Base-by-base conservation (phyloP, 768 basidiomycete species). In the Serendipita sp. region DNA sequence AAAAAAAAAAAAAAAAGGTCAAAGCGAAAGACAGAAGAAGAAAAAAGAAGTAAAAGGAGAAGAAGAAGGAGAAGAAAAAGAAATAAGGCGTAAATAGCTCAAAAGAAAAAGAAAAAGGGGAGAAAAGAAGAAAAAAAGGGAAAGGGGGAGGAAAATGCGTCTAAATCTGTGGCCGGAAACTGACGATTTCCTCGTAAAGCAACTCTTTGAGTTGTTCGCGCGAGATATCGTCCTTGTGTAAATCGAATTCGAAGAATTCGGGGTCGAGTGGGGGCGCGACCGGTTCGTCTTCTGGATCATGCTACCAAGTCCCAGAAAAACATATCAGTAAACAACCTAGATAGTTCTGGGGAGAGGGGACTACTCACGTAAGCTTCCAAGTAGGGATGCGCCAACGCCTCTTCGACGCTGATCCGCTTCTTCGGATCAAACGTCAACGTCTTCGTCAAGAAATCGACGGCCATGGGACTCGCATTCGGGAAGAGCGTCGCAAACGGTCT, bases 251-350 rank as follows among this genome's bases (percentile, higher is more conserved):
- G 74, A 99, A 99, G 79, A 98, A 99, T 69, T 88, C 86, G 3
- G 92, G 88, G 68, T 91, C 89, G 56, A 99, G 84, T n/a, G 95
- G 94, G 3, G 92, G 88, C 0, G 94, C 94, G 28, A 86, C 83
- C 0, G 96, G 96, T 75, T 99, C 96, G 71, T 99, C 96, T 60
- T 95, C 92, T 1, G 94, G 92, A 72, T 96, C 93, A 71, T 95
- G 93, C 86, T 89, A 69, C 38, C 24, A 24, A 24, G 24, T 24
- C 24, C 24, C 24, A 24, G 28, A 53, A 64, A 35, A 67, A 54
- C 46, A 66, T 64, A 66, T 28, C 58, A 66, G 64, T 30, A 66
- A 24, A 67, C 63, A 70, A 54, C 38, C 2, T 32, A 18, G 5
- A 41, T 24, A 47, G 18, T 24, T 54, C 16, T 4, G n/a, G 65